A percentile compares a stretch with the other conserved stretches of the same genome.
Evolutionary conservation across 345 rosid species (phyloP).

Genomic region (Luvunga scandens): DNA sequence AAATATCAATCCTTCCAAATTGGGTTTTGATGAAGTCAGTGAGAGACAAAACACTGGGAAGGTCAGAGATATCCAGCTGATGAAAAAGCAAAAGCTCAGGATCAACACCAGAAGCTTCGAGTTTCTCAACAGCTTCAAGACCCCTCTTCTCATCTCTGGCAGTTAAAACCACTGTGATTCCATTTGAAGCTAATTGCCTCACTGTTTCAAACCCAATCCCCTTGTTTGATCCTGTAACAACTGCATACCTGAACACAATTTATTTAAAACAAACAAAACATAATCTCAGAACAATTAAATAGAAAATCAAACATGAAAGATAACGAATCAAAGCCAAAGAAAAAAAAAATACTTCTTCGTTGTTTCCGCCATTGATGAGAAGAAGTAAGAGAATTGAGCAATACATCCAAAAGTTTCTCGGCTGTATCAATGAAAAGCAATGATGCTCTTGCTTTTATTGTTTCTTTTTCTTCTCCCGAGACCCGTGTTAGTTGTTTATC

Average conservation of each 20-base stretch:
- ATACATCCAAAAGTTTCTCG: too few relatives aligned
- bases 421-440: too few relatives aligned
- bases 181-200: slow-evolving; percentile 33
- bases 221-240: slow-evolving; percentile 52
- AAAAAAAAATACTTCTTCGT: background rate
- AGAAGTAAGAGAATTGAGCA: too few relatives aligned
- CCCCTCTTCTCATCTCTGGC: slow-evolving; percentile 47
- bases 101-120: slow-evolving; percentile 27
- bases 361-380: slow-evolving; percentile 6
- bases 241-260: slow-evolving; percentile 32
- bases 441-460: too few relatives aligned
- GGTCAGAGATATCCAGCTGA: slow-evolving; percentile 48
- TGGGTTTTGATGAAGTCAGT: slow-evolving; percentile 27
- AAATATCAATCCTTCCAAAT: slow-evolving; percentile 43
- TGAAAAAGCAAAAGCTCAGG: slow-evolving; percentile 28
- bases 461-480: too few relatives aligned
- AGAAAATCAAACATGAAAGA: background rate
- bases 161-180: slow-evolving; percentile 34
- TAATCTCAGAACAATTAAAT: too few relatives aligned
- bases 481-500: too few relatives aligned
- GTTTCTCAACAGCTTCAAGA: slow-evolving; percentile 42
- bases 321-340: too few relatives aligned
- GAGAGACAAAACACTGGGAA: slow-evolving; percentile 30
- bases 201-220: slow-evolving; percentile 47
- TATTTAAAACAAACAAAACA: too few relatives aligned